These are phyloP conservation scores for Phialophora macrospora DNA, from an alignment of 2,329 filamentous ascomycete genomes.

Conservation along the genomic window DNA sequence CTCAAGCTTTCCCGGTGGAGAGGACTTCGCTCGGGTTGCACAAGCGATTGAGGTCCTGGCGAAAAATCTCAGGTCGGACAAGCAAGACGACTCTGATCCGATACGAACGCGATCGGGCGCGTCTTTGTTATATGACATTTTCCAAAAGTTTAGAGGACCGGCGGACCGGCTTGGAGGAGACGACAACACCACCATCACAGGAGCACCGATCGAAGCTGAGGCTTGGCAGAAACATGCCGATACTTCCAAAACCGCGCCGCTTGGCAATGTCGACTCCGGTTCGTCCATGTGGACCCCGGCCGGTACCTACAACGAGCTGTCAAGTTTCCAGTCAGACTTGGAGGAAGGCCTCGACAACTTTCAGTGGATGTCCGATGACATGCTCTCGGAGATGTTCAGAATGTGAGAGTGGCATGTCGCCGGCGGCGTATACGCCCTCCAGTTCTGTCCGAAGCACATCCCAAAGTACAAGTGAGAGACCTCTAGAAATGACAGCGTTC, in stretches of 20 bases:
- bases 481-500: not conserved
- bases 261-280: not conserved
- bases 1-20: not conserved
- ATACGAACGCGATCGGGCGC: slow-evolving; percentile 14
- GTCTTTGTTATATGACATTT: slow-evolving; percentile 18
- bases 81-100: slow-evolving; percentile 1
- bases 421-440: not conserved
- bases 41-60: slow-evolving; percentile 15
- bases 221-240: not conserved
- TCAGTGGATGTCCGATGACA: slow-evolving; percentile 17
- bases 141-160: not conserved
- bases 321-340: slow-evolving; percentile 2
- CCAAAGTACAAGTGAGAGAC: not conserved
- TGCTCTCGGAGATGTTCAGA: slow-evolving; percentile 14
- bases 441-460: not conserved
- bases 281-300: not conserved
- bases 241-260: not conserved
- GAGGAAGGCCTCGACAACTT: slow-evolving; percentile 9
- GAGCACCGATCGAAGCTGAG: not conserved
- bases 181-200: not conserved
- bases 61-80: slow-evolving; percentile 4
- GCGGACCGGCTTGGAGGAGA: not conserved
- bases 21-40: slow-evolving; percentile 11
- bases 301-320: not conserved
- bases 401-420: not conserved